Base-by-base conservation (phyloP, 495 filamentous ascomycete genomes). In the Lasiosphaeris hirsuta region DNA sequence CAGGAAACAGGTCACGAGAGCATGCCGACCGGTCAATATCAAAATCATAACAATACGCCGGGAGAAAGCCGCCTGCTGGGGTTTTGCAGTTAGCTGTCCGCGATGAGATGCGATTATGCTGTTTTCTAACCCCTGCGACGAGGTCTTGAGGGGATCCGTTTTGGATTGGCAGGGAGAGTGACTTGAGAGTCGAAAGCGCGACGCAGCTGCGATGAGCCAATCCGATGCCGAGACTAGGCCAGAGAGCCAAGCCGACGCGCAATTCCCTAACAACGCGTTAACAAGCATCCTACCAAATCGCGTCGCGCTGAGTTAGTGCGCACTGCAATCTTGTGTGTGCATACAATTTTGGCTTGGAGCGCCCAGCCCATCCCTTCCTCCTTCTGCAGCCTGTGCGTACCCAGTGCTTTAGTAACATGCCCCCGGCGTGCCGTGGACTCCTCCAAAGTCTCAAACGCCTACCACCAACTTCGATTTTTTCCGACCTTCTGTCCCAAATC, bases 361-460 rank as follows among this genome's bases (percentile, higher is more conserved):
- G 51, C 48, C 36, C 52, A 47, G 35, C 53, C 52, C 45, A 49
- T 61, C 48, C 56, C 18, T 59, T 54, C 50, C 52, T 38, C 57
- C 53, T 60, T 56, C 45, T 55, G 61, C 54, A 40, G 36, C 23
- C 36, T 51, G 19, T 15, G 43, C n/a, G 47, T 44, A 30, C 13
- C 23, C 15, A 23, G 46, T 60, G 59, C 62, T 59, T 57, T 56
- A 51, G 61, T 61, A 51, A 56, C 58, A 51, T 37, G 33, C 54
- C 61, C 60, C 52, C 43, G 35, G 35, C 49, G 35, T 39, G 35
- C 48, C 56, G 53, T 60, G 48, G 18, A 43, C 62, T 51, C 56
- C 66, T 67, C 62, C 68, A 63, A 63, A 63, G 57, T 67, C 63
- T 62, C 62, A 59, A 64, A 62, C 62, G 49, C 60, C 57, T 58